A percentile compares a stretch with the other conserved stretches of the same genome.
Conservation (phyloP, 331 rosid genomes). For the Spiraea crenata region DNA sequence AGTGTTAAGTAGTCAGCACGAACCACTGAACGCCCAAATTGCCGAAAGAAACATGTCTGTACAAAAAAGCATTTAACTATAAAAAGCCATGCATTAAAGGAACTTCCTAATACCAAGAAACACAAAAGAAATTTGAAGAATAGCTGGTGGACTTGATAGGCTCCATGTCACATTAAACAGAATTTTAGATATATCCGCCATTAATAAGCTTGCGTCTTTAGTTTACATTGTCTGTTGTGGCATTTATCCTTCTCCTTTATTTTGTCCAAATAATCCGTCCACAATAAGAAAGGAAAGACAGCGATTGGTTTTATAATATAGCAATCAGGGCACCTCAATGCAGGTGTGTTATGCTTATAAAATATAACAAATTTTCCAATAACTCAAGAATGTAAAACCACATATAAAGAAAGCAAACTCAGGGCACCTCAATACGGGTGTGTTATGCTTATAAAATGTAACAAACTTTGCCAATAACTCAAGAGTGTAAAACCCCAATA, state of each 20-base stretch:
- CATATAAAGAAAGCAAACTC: background rate
- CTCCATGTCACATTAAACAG: no score
- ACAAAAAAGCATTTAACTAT: constrained; percentile 27
- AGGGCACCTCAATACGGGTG: background rate
- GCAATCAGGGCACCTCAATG: background rate
- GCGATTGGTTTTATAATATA: no score
- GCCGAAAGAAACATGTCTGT: constrained; percentile 93
- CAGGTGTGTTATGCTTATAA: background rate
- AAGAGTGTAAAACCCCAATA: background rate
- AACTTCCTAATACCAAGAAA: background rate
- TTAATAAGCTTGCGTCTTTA: background rate
- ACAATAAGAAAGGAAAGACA: background rate
- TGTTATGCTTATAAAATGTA: background rate
- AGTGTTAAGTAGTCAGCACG: constrained; percentile 86
- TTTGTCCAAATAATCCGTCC: background rate
- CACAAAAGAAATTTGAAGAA: background rate
- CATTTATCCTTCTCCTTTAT: background rate
- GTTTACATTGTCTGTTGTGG: background rate
- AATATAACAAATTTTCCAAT: background rate
- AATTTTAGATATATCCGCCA: no score
- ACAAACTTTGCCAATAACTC: background rate
- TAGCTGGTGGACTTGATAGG: background rate
- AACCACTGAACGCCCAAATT: constrained; percentile 83
- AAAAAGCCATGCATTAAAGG: background rate
- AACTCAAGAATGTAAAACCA: background rate